Percentiles rank a stretch among this genome's conserved stretches.
phyloP scores from a whole-genome alignment of 345 rosid genomes.

The Murraya koenigii region DNA sequence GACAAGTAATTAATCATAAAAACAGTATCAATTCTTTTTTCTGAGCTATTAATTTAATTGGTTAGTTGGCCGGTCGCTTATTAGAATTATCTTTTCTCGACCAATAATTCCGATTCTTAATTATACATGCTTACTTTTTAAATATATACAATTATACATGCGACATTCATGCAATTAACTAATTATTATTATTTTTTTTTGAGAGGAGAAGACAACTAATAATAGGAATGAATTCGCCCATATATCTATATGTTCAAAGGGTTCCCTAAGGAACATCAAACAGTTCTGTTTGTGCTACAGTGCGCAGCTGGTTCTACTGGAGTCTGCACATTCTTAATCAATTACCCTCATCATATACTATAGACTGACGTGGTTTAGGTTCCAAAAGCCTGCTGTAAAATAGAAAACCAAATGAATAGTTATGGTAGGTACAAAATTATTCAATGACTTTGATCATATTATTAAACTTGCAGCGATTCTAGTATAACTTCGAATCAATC shows the following conservation, averaged over 20 bases:
- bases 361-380: neutral
- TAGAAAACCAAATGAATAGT: neutral
- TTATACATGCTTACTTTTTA: too few species aligned
- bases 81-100: neutral
- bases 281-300: too few species aligned
- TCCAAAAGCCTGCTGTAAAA: neutral
- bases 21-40: slow-evolving; percentile 57
- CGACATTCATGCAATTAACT: neutral
- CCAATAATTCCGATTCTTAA: neutral
- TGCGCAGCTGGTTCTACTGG: neutral
- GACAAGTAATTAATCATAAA: slow-evolving; percentile 69
- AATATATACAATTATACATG: too few species aligned
- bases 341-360: neutral
- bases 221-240: neutral
- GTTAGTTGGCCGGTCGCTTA: slow-evolving; percentile 17
- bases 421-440: neutral
- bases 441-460: neutral
- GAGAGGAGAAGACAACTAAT: neutral
- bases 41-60: slow-evolving; percentile 29
- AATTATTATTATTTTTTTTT: too few species aligned
- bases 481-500: too few species aligned
- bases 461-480: neutral
- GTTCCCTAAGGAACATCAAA: neutral
- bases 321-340: neutral
- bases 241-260: neutral